These are phyloP conservation scores for Pelargonium australe DNA, from an alignment of 441 rosid genomes.

Conservation along the genomic window DNA sequence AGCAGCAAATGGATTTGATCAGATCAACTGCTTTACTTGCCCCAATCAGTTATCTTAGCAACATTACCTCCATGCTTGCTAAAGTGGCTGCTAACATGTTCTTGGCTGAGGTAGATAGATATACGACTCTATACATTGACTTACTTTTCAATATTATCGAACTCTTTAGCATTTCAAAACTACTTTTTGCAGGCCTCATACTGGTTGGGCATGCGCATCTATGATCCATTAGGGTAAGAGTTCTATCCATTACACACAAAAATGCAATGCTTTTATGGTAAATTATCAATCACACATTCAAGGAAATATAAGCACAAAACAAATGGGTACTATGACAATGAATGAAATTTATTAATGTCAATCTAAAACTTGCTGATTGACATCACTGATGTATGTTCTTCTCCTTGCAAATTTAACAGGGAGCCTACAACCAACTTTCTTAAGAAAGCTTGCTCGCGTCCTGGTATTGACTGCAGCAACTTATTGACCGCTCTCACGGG, in stretches of 20 bases:
- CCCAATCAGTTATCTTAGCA: constrained; percentile 7
- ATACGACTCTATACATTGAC: not conserved
- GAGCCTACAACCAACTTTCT: constrained; percentile 7
- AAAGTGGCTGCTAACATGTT: constrained; percentile 3
- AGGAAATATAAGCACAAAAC: not conserved
- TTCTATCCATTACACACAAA: not conserved
- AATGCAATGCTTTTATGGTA: not conserved
- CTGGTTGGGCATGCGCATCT: constrained; percentile 9
- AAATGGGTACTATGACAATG: not conserved
- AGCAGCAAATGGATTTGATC: constrained; percentile 7
- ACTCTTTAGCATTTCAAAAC: not conserved
- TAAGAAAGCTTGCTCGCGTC: not conserved
- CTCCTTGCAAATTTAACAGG: not conserved
- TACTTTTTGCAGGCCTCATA: not conserved
- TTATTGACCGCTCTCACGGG: constrained; percentile 4
- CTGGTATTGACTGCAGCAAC: constrained; percentile 8
- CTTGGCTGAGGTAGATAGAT: not conserved
- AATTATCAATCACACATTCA: not conserved
- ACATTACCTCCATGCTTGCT: not conserved
- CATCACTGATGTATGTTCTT: not conserved
- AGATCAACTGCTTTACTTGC: constrained; percentile 9
- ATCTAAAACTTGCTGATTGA: not conserved
- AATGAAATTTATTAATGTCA: not conserved
- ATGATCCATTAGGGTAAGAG: constrained; percentile 10
- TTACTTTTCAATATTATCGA: not conserved